phyloP scores from a whole-genome alignment of 2,329 filamentous ascomycete genomes.

The Stagonosporopsis vannaccii region DNA sequence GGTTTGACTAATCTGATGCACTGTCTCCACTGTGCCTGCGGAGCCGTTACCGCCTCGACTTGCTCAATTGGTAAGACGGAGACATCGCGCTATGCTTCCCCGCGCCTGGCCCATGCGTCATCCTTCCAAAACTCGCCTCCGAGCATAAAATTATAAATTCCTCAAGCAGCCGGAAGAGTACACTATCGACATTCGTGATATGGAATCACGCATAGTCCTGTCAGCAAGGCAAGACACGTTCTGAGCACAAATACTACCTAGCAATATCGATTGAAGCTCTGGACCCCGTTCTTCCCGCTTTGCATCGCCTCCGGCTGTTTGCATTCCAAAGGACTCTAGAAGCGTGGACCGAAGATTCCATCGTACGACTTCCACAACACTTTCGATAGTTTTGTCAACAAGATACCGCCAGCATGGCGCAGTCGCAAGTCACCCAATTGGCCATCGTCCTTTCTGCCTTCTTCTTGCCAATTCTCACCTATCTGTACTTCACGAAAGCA shows the following conservation, averaged over 20 bases:
- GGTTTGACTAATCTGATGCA: background rate
- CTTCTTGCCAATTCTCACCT: conserved; percentile 42
- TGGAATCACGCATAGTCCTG: conserved; percentile 1
- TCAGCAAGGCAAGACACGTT: conserved; percentile 3
- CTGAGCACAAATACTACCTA: conserved; percentile 13
- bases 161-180: background rate
- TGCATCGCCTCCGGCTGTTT: conserved; percentile 5
- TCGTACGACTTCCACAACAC: conserved; percentile 3
- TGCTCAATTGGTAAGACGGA: conserved; percentile 5
- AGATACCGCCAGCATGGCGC: conserved; percentile 28
- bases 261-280: conserved; percentile 10
- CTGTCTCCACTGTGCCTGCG: conserved; percentile 4
- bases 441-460: conserved; percentile 37
- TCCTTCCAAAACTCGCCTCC: conserved; percentile 1
- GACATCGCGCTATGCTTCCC: conserved; percentile 9
- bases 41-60: conserved; percentile 7
- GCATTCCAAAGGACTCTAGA: conserved; percentile 13
- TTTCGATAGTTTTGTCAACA: background rate
- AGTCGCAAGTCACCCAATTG: conserved; percentile 31
- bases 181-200: conserved; percentile 1
- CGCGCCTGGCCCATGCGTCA: conserved; percentile 16
- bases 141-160: conserved; percentile 6
- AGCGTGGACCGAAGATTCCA: conserved; percentile 1
- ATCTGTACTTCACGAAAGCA: conserved; percentile 32
- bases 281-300: background rate